Evolutionary conservation across 495 filamentous ascomycete genomes (phyloP), one percentile per base, ranked within the genome.

Genomic region (Thermothielavioides terrestris): DNA sequence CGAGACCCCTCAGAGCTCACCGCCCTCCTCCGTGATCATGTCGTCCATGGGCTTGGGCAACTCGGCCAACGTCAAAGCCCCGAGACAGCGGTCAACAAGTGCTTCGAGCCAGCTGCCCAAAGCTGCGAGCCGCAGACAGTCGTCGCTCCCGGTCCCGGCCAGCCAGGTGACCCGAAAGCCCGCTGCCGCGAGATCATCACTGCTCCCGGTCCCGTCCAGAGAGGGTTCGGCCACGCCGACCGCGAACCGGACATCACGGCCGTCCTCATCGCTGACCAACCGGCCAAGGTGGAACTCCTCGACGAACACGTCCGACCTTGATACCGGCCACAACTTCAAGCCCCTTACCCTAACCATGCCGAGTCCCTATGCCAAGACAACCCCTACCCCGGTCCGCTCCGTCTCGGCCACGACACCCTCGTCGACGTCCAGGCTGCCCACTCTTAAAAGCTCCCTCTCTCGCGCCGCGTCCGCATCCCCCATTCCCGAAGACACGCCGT

Each of bases 1-100:
- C 40, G 88, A 86, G 44, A 95, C 88, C 2, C 92, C 85, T 1
- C 85, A 82, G 45, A 94, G 80, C 71, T 95, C 91, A 4, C 92
- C 92, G 21, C 88, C 92, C 11, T 94, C 88, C 14, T 95, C 90
- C 15, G 79, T 95, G 11, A 75, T 91, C 17, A 80, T 88, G 76
- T 78, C 77, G 20, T 69, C 64, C 31, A 58, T 77, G 14, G 80
- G 75, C 9, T 62, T 74, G 11, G 75, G 76, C 48, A 69, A 70
- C 6, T 61, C 65, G 1, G 57, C 71, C 30, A 49, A 60, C 22
- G 27, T 55, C 44, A 63, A 70, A 53, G 63, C 65, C 25, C 61
- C 68, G 34, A 76, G 71, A 40, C 68, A 68, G 17, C 66, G 69
- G 30, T 50, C 71, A 38, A 51, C 64, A 37, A 62, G 68, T 55